A percentile compares a stretch with the other conserved stretches of the same genome.
Conservation (phyloP, 2,329 filamentous ascomycete genomes). For the Pseudogymnoascus sp. region DNA sequence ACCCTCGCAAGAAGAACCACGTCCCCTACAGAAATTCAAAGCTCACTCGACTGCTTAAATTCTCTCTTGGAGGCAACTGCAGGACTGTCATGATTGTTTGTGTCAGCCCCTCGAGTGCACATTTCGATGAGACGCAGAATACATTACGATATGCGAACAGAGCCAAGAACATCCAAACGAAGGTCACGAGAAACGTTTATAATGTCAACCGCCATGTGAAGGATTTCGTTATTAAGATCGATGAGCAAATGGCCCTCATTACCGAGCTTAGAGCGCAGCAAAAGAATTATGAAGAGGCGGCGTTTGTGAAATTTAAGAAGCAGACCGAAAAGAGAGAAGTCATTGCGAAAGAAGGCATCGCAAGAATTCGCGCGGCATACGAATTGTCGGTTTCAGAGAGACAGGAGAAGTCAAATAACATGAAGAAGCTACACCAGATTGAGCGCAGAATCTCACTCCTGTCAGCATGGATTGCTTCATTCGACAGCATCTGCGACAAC, state of each 20-base stretch:
- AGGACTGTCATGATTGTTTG: slow-evolving; percentile 99
- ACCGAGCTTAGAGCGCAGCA: slow-evolving; percentile 91
- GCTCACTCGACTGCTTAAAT: slow-evolving; percentile 88
- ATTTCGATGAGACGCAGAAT: slow-evolving; percentile 98
- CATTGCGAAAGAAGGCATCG: slow-evolving; percentile 67
- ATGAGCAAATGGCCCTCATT: slow-evolving; percentile 95
- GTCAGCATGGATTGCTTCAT: slow-evolving; percentile 88
- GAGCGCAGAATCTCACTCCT: slow-evolving; percentile 78
- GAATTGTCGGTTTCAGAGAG: slow-evolving; percentile 71
- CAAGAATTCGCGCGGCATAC: slow-evolving; percentile 72
- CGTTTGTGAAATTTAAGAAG: slow-evolving; percentile 84
- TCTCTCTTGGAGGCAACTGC: slow-evolving; percentile 94
- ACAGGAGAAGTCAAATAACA: slow-evolving; percentile 66
- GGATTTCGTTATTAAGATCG: slow-evolving; percentile 98
- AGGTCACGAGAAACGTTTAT: slow-evolving; percentile 97
- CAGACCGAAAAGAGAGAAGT: slow-evolving; percentile 76
- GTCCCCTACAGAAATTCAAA: slow-evolving; percentile 98
- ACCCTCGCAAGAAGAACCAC: slow-evolving; percentile 82
- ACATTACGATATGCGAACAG: slow-evolving; percentile 94
- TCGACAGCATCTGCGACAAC: slow-evolving; percentile 70
- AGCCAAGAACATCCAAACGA: slow-evolving; percentile 99
- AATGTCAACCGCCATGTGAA: slow-evolving; percentile 99
- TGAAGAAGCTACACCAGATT: slow-evolving; percentile 74
- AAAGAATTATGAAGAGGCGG: slow-evolving; percentile 73
- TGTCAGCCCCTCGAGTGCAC: slow-evolving; percentile 88